Evolutionary conservation across 495 filamentous ascomycete genomes (phyloP), one percentile per base, ranked within the genome.

Genomic region (Emericellopsis terricola): DNA sequence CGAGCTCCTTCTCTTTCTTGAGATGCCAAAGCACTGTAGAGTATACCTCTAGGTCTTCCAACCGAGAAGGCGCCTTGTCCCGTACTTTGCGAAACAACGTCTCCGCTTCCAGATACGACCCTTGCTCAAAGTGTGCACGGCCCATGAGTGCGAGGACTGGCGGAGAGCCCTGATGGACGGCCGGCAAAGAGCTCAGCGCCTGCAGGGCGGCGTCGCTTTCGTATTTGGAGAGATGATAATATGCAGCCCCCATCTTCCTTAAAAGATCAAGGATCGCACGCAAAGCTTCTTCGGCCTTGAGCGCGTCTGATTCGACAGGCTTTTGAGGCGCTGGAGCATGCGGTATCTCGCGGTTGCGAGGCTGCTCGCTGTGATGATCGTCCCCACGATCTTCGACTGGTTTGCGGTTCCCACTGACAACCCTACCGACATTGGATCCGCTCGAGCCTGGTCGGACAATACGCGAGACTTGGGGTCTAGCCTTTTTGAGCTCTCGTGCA

Each of bases 11-110:
- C 41, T 94, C 89, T 43, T 76, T 79, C 49, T 92, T 89, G 40
- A 93, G 60, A 49, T 92, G 82, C 89, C 89, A 97, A 6, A 97
- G 71, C n/a, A 87, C 73, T 9, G 91, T 96, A 3, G 87, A 94
- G 52, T 89, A 97, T 15, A 93, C 75, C 46, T 97, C 89, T 86
- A 94, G 94, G 46, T 93, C 86, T 42, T 86, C 78, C 30, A 85
- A 62, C 14, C 79, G 71, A 3, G 80, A 76, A 5, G 84, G 85
- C 16, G 79, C 73, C 30, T 86, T 58, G 24, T 70, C 61, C 38
- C 78, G 77, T 20, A 94, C 66, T 28, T 76, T 69, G 26, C 71
- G 56, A 52, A 91, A 97, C 43, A 72, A 73, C 44, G 79, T 83
- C 44, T 92, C 86, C 4, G 89, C 82, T 31, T 92, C 81, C 1